Evolutionary conservation across 441 rosid species (phyloP).

Genomic region (Brassica balearica): DNA sequence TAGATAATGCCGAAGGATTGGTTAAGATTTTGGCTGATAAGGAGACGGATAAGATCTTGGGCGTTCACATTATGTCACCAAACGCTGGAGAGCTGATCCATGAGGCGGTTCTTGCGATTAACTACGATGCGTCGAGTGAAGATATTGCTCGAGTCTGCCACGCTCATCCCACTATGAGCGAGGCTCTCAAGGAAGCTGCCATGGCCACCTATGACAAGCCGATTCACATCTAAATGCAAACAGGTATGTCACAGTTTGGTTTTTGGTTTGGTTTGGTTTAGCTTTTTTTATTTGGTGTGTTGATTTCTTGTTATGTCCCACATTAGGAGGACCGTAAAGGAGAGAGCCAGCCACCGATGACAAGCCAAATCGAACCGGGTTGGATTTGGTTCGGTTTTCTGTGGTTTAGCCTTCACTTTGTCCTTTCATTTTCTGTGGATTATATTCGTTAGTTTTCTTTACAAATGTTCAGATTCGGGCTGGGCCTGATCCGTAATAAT

Average conservation of each 20-base stretch:
- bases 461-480: slow-evolving; percentile 32
- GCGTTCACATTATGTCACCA: slow-evolving; percentile 94
- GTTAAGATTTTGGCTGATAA: slow-evolving; percentile 93
- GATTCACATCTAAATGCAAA: slow-evolving; percentile 68
- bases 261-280: slow-evolving; percentile 36
- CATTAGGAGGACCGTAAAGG: slow-evolving; percentile 20
- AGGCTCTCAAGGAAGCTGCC: slow-evolving; percentile 99
- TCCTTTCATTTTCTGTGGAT: slow-evolving; percentile 20
- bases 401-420: slow-evolving; percentile 34
- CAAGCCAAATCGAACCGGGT: slow-evolving; percentile 26
- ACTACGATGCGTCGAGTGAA: slow-evolving; percentile 89
- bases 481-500: slow-evolving; percentile 35
- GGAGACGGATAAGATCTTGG: slow-evolving; percentile 89
- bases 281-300: not conserved
- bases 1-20: slow-evolving; percentile 91
- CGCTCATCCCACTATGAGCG: slow-evolving; percentile 99
- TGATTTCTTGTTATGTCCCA: not conserved
- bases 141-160: slow-evolving; percentile 96
- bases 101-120: slow-evolving; percentile 89
- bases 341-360: slow-evolving; percentile 22
- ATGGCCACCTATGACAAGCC: slow-evolving; percentile 99
- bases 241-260: slow-evolving; percentile 32
- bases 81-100: slow-evolving; percentile 97
- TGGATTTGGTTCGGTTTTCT: slow-evolving; percentile 30
- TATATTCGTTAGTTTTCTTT: slow-evolving; percentile 34